Percentiles rank a stretch among this genome's conserved stretches.
Evolutionary conservation across 805 yeast species (phyloP).

Genomic region (Metschnikowia matae): DNA sequence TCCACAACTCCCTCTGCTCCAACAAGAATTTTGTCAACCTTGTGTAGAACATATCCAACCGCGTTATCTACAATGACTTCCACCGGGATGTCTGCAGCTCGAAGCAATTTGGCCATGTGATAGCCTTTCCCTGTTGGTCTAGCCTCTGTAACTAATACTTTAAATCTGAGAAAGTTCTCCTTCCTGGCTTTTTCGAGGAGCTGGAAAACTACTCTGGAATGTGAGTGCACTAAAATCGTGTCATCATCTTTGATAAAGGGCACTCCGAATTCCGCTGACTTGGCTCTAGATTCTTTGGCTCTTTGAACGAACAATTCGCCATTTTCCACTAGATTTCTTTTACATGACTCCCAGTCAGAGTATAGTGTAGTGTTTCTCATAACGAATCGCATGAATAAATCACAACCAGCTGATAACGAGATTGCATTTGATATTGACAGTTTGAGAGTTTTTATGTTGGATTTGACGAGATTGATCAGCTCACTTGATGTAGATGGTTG

Average conservation of each 20-base stretch:
- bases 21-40: constrained; percentile 87
- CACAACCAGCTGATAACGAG: constrained; percentile 95
- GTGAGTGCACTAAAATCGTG: constrained; percentile 82
- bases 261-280: constrained; percentile 81
- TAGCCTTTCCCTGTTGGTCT: constrained; percentile 77
- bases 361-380: constrained; percentile 80
- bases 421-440: constrained; percentile 83
- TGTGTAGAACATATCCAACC: constrained; percentile 87
- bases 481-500: constrained; percentile 95
- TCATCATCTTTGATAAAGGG: constrained; percentile 94
- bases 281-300: constrained; percentile 84
- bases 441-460: constrained; percentile 72
- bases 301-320: constrained; percentile 89
- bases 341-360: constrained; percentile 94
- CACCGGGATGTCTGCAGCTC: constrained; percentile 76
- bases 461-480: constrained; percentile 72
- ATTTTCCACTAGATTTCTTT: constrained; percentile 82
- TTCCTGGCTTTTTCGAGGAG: constrained; percentile 71
- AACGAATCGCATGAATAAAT: constrained; percentile 89
- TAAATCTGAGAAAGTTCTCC: constrained; percentile 70
- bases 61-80: constrained; percentile 87
- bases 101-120: constrained; percentile 63
- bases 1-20: constrained; percentile 99
- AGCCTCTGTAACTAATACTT: constrained; percentile 90
- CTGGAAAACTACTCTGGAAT: constrained; percentile 82